Evolutionary conservation across 768 basidiomycete species (phyloP), one percentile per base, ranked within the genome.

Genomic region (Trametes elegans): DNA sequence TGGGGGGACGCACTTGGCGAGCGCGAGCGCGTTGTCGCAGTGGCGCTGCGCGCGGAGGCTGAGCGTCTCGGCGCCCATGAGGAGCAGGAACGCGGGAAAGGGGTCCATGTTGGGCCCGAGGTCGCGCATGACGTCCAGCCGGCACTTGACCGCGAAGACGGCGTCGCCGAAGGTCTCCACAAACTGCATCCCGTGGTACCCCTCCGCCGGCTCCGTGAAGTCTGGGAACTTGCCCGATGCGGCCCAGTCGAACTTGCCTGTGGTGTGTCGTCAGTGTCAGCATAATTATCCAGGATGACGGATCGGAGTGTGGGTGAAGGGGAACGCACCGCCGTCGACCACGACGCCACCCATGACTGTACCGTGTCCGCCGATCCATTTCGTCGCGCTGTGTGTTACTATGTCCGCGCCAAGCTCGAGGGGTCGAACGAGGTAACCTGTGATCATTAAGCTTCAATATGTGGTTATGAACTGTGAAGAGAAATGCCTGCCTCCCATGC

Each of bases 351-450:
- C 88, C 42, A 93, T 87, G 28, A 86, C 87, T 0, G 83, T 90
- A 29, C 90, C 90, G 58, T 90, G 88, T 0, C 87, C 86, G 14
- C 87, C 84, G 32, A 92, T 88, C 90, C 90, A 93, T 64, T 93
- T 91, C 1, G 90, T 90, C 0, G 87, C 87, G 46, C 84, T 87
- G 66, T 91, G 84, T 13, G 90, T 76, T 53, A 92, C 73, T 53
- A 93, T 88, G 62, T 93, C 88, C 0, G 91, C 89, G n/a, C 90
- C 91, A 62, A 81, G 77, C 23, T 84, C 77, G 56, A 92, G 81
- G 1, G 90, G 90, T 0, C 78, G 75, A 54, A 85, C 74, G 52
- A 92, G 76, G 61, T 88, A 92, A 6, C 73, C 68, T 68, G 49
- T 9, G 16, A n/a, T 2, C 1, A 6, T n/a, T 7, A 16, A 7